Base-by-base conservation (phyloP, 148 eudicot genomes). In the Suaeda aralocaspica region DNA sequence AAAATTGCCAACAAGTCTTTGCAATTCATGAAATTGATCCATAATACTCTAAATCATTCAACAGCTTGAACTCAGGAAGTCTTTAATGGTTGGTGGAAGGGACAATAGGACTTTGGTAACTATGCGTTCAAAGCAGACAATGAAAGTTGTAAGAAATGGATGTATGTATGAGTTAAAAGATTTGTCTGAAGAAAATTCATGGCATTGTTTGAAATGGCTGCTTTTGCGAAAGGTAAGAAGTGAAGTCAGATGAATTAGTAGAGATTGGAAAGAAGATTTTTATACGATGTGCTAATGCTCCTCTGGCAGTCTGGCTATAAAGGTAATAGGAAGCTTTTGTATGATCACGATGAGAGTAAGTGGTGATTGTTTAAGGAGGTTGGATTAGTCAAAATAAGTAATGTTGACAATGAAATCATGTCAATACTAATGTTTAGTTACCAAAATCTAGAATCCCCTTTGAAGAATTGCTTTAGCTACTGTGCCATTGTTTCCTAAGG, bases 401-500 rank as follows among this genome's bases (percentile, higher is more conserved):
- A 31, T 33, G 30, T 0, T 15, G 45, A 9, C 1, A 21, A 33
- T 9, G 44, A 60, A 7, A 29, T n/a, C 2, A 34, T 34, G 24
- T 18, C 12, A 2, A 19, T 21, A 34, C 14, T 19, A 18, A n/a
- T 13, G 19, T 36, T 60, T 60, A 60, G 64, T 18, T 34, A 34
- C 21, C 3, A 33, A 1, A 33, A 34, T 33, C 39, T 60, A 7
- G 45, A 34, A 33, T 2, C 44, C 30, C 24, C 22, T 4, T 36
- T 60, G 14, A 60, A 60, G 44, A 60, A 45, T 60, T 60, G 42
- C 18, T 33, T 33, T 6, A 33, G 42, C 13, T 60, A 31, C 19
- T 60, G 64, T 60, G 25, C 44, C 44, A 19, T 19, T 60, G 44
- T 60, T 60, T 16, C 64, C 64, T n/a, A 19, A 60, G 64, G 64